Evolutionary conservation across 148 eudicot genomes (phyloP).

Genomic region (Nepenthes mirabilis): DNA sequence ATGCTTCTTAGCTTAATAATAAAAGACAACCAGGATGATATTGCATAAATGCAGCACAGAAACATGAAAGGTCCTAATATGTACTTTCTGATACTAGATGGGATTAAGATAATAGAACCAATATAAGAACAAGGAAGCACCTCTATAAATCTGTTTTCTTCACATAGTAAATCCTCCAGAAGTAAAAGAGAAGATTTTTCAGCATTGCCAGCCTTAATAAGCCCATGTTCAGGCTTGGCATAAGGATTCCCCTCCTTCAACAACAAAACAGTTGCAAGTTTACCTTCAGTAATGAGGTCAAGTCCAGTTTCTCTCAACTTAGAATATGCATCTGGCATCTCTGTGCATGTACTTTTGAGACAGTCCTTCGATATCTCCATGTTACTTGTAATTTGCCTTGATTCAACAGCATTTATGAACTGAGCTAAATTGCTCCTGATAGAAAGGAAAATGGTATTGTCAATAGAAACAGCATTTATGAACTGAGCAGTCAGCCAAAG

Average conservation of each 20-base stretch:
- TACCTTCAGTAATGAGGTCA: constrained; percentile 49
- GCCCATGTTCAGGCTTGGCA: constrained; percentile 8
- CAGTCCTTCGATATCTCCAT: constrained; percentile 27
- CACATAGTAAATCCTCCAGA: constrained; percentile 26
- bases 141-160: constrained; percentile 25
- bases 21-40: too few species aligned
- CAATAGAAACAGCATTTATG: not conserved
- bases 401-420: constrained; percentile 14
- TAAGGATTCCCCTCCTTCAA: constrained; percentile 17
- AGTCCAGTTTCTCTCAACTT: constrained; percentile 34
- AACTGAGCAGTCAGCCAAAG: not conserved
- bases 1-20: too few species aligned
- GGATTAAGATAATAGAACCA: too few species aligned
- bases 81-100: too few species aligned
- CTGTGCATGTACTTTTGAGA: constrained; percentile 19
- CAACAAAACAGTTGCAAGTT: constrained; percentile 46
- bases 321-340: constrained; percentile 20
- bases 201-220: constrained; percentile 5
- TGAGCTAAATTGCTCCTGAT: constrained; percentile 22
- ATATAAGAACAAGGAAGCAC: constrained; percentile 12
- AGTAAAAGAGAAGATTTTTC: constrained; percentile 15
- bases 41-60: too few species aligned
- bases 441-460: not conserved
- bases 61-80: too few species aligned
- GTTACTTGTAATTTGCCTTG: constrained; percentile 17